Percentiles rank a stretch among this genome's conserved stretches.
Evolutionary conservation across 1,284 basidiomycete genomes (phyloP).

Genomic region (Ustilago tritici): DNA sequence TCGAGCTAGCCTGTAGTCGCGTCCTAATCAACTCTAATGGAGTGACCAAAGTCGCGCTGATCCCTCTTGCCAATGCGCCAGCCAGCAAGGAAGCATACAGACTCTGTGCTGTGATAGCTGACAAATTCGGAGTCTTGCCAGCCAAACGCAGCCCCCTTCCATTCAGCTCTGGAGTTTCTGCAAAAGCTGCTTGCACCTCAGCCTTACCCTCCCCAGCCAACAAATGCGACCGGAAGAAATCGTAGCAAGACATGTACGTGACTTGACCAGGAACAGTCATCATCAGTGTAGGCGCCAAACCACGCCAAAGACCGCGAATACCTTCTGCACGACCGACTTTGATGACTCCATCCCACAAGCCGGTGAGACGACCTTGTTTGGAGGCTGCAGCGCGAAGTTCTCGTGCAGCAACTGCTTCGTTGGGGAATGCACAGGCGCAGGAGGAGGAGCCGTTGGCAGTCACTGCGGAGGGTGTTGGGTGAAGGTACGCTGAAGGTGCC

Average conservation of each 20-base stretch:
- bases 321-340: constrained; percentile 65
- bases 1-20: constrained; percentile 77
- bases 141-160: constrained; percentile 19
- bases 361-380: constrained; percentile 54
- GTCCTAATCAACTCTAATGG: constrained; percentile 95
- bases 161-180: constrained; percentile 18
- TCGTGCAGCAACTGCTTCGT: constrained; percentile 38
- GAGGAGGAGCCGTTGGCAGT: constrained; percentile 50
- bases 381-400: constrained; percentile 47
- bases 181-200: constrained; percentile 19
- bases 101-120: constrained; percentile 53
- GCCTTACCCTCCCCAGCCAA: constrained; percentile 41
- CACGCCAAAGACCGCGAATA: constrained; percentile 66
- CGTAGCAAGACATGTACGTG: constrained; percentile 95
- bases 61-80: constrained; percentile 83
- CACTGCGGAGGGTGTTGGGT: constrained; percentile 33
- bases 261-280: constrained; percentile 94
- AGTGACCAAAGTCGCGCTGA: constrained; percentile 83
- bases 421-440: constrained; percentile 51
- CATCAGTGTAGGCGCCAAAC: constrained; percentile 64
- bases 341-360: constrained; percentile 64
- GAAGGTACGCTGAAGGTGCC: constrained; percentile 37
- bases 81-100: constrained; percentile 79
- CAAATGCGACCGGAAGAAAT: constrained; percentile 77
- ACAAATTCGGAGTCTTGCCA: constrained; percentile 33